These are phyloP conservation scores for Tulasnella sp. DNA, from an alignment of 768 basidiomycete species.

Conservation along the genomic window DNA sequence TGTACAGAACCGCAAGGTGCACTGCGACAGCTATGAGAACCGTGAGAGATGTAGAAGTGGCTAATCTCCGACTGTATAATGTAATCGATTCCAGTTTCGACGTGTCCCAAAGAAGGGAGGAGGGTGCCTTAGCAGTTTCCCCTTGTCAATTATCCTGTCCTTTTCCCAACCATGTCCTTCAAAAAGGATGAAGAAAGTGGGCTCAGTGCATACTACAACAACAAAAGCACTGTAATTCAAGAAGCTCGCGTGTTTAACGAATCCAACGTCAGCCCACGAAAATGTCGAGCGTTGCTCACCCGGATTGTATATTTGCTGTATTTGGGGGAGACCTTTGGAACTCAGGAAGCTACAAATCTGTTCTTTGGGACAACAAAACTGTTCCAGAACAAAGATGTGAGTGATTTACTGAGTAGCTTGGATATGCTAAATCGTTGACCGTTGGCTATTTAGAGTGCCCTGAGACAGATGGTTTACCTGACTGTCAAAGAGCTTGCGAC, in stretches of 20 bases:
- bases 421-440: conserved; percentile 7
- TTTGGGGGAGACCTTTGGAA: conserved; percentile 85
- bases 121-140: no score
- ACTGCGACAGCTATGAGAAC: no score
- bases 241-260: conserved; percentile 99
- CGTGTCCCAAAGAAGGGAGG: no score
- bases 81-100: no score
- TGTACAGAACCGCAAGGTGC: no score
- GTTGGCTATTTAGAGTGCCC: conserved; percentile 50
- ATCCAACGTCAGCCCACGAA: conserved; percentile 93
- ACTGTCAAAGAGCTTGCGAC: conserved; percentile 95
- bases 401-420: conserved; percentile 24
- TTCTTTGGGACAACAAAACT: conserved; percentile 99
- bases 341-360: conserved; percentile 91
- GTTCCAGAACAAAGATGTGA: conserved; percentile 98
- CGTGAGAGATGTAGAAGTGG: no score
- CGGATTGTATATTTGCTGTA: conserved; percentile 94
- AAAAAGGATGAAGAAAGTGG: conserved; percentile 95
- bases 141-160: no score
- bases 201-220: conserved; percentile 84
- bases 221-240: conserved; percentile 96
- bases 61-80: no score
- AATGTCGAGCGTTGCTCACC: conserved; percentile 91
- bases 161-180: conserved; percentile 49
- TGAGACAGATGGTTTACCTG: conserved; percentile 96